Percentiles rank a stretch among this genome's conserved stretches.
These are phyloP conservation scores for Nigrospora sphaerica DNA, from an alignment of 2,329 filamentous ascomycete species.

Conservation along the genomic window DNA sequence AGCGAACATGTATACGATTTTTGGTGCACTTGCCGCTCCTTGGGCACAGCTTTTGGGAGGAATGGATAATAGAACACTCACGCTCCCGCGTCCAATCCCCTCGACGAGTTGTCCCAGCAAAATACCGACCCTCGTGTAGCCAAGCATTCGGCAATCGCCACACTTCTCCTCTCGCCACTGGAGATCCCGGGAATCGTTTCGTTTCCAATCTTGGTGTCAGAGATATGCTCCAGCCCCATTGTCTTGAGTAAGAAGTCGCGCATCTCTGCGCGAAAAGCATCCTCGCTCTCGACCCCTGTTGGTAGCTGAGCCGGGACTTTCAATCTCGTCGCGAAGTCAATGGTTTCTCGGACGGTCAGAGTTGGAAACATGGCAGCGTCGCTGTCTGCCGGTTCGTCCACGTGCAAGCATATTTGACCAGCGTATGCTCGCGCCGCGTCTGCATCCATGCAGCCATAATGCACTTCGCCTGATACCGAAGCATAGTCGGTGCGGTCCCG, in stretches of 20 bases:
- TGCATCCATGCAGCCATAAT: constrained; percentile 36
- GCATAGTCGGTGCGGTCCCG: constrained; percentile 28
- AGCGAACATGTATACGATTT: constrained; percentile 1
- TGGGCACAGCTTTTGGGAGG: too few species aligned
- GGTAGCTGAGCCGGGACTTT: constrained; percentile 3
- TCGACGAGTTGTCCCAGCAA: too few species aligned
- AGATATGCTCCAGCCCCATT: constrained; percentile 11
- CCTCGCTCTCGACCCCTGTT: not conserved
- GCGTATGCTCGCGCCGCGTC: constrained; percentile 39
- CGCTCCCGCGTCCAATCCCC: constrained; percentile 14
- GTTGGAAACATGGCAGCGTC: constrained; percentile 55
- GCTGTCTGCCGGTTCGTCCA: constrained; percentile 46
- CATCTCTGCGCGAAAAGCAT: constrained; percentile 39
- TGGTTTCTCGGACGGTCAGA: constrained; percentile 67
- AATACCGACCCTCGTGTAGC: too few species aligned
- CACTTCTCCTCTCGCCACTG: too few species aligned
- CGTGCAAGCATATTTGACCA: constrained; percentile 50
- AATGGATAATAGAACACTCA: constrained; percentile 13
- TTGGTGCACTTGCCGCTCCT: too few species aligned
- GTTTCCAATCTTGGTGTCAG: too few species aligned
- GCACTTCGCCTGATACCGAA: constrained; percentile 40
- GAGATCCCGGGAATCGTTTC: too few species aligned
- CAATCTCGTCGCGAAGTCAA: constrained; percentile 53
- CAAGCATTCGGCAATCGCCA: too few species aligned
- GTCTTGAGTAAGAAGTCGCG: constrained; percentile 51